Evolutionary conservation across 192 early-diverging fungal genomes (phyloP), one percentile per base, ranked within the genome.

Genomic region (Spizellomyces sp.): DNA sequence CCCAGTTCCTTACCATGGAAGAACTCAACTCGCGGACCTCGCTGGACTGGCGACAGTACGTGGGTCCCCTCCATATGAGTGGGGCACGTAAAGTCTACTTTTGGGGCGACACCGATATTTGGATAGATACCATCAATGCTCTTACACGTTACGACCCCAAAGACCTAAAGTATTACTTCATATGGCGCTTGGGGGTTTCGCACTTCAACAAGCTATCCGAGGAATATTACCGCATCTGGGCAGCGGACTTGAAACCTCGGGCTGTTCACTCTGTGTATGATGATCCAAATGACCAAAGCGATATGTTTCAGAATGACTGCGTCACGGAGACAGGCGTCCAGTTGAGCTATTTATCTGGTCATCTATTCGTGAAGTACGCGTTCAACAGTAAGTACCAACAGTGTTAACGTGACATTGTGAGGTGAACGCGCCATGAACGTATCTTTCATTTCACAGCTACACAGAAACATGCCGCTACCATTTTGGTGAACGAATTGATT

Each of bases 291-390:
- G 71, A 76, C 48, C 59, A 63, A 14, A 48, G 42, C 41, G 56
- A 58, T 41, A 46, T 69, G 6, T 79, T 80, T 52, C 77, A 76
- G 45, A 14, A 43, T 2, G 68, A 79, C 47, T 82, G 81, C 50
- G 62, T 82, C 21, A 22, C 43, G 15, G 81, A 82, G 56, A 72
- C 58, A 14, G 81, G 81, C 12, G 67, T 72, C 0, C 63, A 80
- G 21, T 50, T 82, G 36, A 69, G 48, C 15, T 82, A 80, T 45
- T 68, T 82, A 27, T 45, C 81, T 7, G 81, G 78, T 0, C 70
- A 80, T 50, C 2, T 82, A 54, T 86, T 48, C 81, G 80, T 80
- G 45, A 79, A 74, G 66, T 77, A 63, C 77, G 85, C 80, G 17
- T 80, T 84, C 61, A 81, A 81, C 50, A 70, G 70, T 78, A 68